Conservation (phyloP, 2,329 filamentous ascomycete species). For the Corinectria fuckeliana region DNA sequence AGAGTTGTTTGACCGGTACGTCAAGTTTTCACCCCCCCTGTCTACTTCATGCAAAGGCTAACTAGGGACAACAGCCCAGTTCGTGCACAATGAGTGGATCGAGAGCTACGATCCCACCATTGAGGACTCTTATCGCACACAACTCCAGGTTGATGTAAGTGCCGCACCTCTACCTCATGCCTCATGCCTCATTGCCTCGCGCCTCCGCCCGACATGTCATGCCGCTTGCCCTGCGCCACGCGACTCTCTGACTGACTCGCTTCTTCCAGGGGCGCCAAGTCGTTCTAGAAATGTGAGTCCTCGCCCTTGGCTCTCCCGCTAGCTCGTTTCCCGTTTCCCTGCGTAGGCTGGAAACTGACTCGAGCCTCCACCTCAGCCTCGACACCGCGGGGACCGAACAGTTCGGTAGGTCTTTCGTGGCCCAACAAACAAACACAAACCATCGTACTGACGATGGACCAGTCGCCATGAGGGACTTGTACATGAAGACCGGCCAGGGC, state of each 20-base stretch:
- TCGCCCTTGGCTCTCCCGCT: slow-evolving; percentile 23
- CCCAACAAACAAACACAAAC: slow-evolving; percentile 21
- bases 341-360: slow-evolving; percentile 37
- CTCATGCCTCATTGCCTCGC: slow-evolving; percentile 2
- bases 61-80: slow-evolving; percentile 71
- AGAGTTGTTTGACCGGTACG: slow-evolving; percentile 89
- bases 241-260: slow-evolving; percentile 40
- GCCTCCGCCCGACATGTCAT: no score
- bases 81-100: slow-evolving; percentile 94
- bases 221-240: slow-evolving; percentile 8
- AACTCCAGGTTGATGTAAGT: slow-evolving; percentile 84
- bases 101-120: slow-evolving; percentile 85
- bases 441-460: slow-evolving; percentile 31
- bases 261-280: slow-evolving; percentile 77
- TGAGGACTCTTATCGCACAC: slow-evolving; percentile 78
- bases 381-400: slow-evolving; percentile 93
- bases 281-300: slow-evolving; percentile 81
- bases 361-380: slow-evolving; percentile 63
- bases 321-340: slow-evolving; percentile 13
- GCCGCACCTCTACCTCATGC: neutral
- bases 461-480: slow-evolving; percentile 77
- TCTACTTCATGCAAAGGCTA: slow-evolving; percentile 22
- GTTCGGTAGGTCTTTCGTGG: slow-evolving; percentile 70
- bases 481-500: slow-evolving; percentile 93
- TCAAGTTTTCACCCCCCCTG: slow-evolving; percentile 23